Base-by-base conservation (phyloP, 306 rosid genomes). In the Elaeagnus macrophylla region DNA sequence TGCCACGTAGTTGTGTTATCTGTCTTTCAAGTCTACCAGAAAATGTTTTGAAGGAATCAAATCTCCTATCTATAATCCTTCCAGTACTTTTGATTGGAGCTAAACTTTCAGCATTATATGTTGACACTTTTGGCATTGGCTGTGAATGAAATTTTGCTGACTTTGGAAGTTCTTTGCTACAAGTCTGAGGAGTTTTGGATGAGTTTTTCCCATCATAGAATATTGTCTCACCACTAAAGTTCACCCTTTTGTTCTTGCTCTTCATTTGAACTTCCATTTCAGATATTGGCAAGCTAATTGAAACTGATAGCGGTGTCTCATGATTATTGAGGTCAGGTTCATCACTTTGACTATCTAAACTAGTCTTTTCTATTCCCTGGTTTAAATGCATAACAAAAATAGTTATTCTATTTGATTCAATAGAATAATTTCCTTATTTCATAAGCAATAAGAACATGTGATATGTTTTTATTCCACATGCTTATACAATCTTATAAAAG, bases 31-130 rank as follows among this genome's bases (percentile, higher is more conserved):
- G 78, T 67, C 54, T 74, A 35, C 95, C 86, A 15, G 95, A 81
- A 80, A 74, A 83, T 50, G 97, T 89, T 66, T 86, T 89, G 45
- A 89, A 89, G 47, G 87, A 73, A 61, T 89, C 90, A 70, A 65
- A 86, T 61, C 90, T 75, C 53, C 62, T 81, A 59, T 85, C 89
- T 59, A 66, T 68, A 19, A 69, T 65, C 64, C 65, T 68, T 48
- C 37, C 57, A 51, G 67, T 62, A 51, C 63, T 71, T 8, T 81
- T 83, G 56, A 63, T 72, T 47, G 45, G 37, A 10, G 71, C 36
- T 44, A 37, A 37, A 19, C 63, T 60, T 25, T 7, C 53, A 39
- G 14, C 41, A 53, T 12, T 54, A 32, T 0, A 25, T 2, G 61
- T 63, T 51, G 53, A 39, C 9, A 44, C 64, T 35, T 58, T 76